Evolutionary conservation across 352 stramenopile genomes (phyloP), one percentile per base, ranked within the genome.

Genomic region (Plasmopara viticola): DNA sequence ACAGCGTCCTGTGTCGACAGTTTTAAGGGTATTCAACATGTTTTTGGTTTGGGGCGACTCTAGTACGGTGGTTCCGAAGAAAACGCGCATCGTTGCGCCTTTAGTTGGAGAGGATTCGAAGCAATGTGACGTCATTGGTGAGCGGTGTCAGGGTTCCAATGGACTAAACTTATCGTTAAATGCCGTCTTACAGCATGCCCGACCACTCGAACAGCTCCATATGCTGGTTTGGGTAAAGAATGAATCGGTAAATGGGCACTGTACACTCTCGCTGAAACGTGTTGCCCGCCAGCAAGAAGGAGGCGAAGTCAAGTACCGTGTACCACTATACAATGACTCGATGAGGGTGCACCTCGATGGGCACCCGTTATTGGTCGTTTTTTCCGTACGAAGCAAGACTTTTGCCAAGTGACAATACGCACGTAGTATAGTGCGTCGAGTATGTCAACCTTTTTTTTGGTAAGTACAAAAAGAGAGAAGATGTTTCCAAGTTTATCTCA

Each of bases 181-280:
- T 42, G 75, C 78, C 4, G 73, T 89, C 6, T 64, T 92, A 17
- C 77, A 89, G 43, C 82, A 92, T 56, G 63, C 68, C 1, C 77
- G 77, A 5, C 74, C 76, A 13, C 63, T 92, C 0, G 74, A 87
- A 40, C 74, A 90, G 54, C 58, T 92, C 9, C 82, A 92, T 54
- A 92, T 92, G 82, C 69, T 92, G 13, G 72, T 92, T 12, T 92
- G 78, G 82, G 77, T 92, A 18, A 87, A 81, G 51, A 81, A 88
- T 41, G 82, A 92, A 30, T 73, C 69, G 8, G 84, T 92, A 34
- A 78, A 72, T 35, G 82, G 82, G 28, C 82, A 92, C 60, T 92
- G 82, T 62, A 84, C 77, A 20, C 69, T 92, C 15, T 90, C 82
- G 40, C 64, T 92, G 17, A 88, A 88, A 60, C 82, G 82, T 33